Base-by-base conservation (phyloP, 768 basidiomycete species). In the Inosperma sp. region DNA sequence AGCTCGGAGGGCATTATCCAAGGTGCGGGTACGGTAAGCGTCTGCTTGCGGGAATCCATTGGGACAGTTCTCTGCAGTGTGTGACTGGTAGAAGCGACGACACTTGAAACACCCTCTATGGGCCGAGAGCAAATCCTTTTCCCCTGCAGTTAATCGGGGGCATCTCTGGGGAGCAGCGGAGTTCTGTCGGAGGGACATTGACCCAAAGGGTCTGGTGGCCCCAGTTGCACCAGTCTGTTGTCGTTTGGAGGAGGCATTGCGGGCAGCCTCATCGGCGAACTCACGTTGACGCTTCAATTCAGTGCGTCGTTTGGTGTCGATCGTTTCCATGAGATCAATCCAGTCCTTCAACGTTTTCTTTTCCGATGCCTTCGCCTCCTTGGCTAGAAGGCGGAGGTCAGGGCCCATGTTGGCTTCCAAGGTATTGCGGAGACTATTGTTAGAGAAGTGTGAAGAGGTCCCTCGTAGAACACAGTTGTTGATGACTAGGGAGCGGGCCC, bases 41-140 rank as follows among this genome's bases (percentile, higher is more conserved):
- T 29, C 23, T 14, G 23, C 37, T 17, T 5, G 12, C 5, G 64
- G 65, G 39, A 60, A 65, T 1, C 53, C 57, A 19, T 57, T 53
- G 0, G 51, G 52, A 40, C 68, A 69, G 46, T 27, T 41, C 1
- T 10, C 4, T 0, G 53, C 46, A 2, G 16, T 17, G 39, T 67
- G 66, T 3, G 51, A 46, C 1, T 52, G 27, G 5, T 49, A 56
- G 13, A 56, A 40, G 5, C 31, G 23, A 0, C 58, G 45, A 29
- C 67, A 69, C n/a, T 65, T 61, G 48, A 57, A 49, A 27, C 68
- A 69, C 0, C 67, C 62, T 2, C 52, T 22, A 25, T 62, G 19
- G 3, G 25, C 27, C 17, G 12, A 14, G 2, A 48, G 30, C 2
- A 48, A 13, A 2, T 25, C 3, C 2, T 23, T 13, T 9, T 29